Evolutionary conservation across 1,139 yeast genomes (phyloP), one percentile per base, ranked within the genome.

Genomic region (Zygosaccharomyces pseudobailii): DNA sequence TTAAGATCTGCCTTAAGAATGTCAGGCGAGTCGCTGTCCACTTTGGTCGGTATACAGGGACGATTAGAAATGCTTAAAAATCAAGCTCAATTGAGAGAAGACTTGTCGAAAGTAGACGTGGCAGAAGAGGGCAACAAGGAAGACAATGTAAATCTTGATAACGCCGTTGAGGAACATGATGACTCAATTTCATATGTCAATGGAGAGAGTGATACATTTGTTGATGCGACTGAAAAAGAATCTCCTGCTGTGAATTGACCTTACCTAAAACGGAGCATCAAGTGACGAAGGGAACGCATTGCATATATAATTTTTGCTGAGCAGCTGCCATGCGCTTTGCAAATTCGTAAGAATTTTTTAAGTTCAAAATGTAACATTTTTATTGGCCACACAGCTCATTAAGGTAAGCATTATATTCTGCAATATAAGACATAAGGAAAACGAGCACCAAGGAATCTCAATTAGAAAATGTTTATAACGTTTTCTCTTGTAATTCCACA

Each of bases 41-140:
- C 85, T 46, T 72, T 90, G 43, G 71, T 90, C 49, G 87, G 94
- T 41, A 74, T 92, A 43, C 95, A 90, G 64, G 97, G 97, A 43
- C 80, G 95, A 55, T 71, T 92, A 51, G 84, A 81, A 55, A 76
- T 92, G 71, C 72, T 90, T 40, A 76, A 79, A 54, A 84, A 89
- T 24, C 97, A 88, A 65, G 74, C 84, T 47, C 79, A 76, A 45
- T 70, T 88, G 54, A 80, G 94, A 59, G 71, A 75, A 33, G 87
- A 82, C 49, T 69, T 81, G 23, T 51, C 65, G 6, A 49, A 53
- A 10, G 8, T 62, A 32, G 38, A 56, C 46, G 3, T 57, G 17
- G 32, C 41, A 6, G 55, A 54, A 19, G 47, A 48, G 28, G 47
- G 52, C 17, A 42, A 38, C 27, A 56, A 54, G n/a, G 43, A 39